These are phyloP conservation scores for Ilex asprella DNA, from an alignment of 257 asterid species.

Conservation along the genomic window DNA sequence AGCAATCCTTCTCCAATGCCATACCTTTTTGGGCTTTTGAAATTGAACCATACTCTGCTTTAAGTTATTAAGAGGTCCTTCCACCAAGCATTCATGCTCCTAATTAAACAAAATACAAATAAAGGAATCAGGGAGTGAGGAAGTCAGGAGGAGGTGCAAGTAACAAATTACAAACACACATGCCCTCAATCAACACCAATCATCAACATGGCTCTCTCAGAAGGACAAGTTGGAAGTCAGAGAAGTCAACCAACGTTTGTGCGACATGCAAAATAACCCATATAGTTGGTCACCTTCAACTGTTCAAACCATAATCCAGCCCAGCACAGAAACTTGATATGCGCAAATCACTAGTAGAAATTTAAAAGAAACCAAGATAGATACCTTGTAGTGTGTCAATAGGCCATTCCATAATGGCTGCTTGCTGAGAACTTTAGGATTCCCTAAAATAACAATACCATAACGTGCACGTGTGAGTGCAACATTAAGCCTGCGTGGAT, in stretches of 20 bases:
- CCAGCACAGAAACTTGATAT: neutral
- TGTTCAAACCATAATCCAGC: neutral
- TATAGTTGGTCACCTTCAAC: too few relatives aligned
- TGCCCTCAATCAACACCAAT: too few relatives aligned
- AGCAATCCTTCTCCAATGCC: neutral
- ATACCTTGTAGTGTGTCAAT: conserved; percentile 92
- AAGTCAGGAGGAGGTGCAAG: neutral
- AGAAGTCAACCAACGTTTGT: too few relatives aligned
- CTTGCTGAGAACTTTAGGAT: conserved; percentile 95
- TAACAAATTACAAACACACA: too few relatives aligned
- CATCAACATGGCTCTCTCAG: too few relatives aligned
- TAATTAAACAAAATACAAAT: conserved; percentile 14
- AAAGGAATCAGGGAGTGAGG: neutral
- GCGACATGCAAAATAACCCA: too few relatives aligned
- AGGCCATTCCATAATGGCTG: conserved; percentile 95
- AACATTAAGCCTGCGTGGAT: conserved; percentile 96
- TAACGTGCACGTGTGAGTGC: conserved; percentile 99
- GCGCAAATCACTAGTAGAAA: too few relatives aligned
- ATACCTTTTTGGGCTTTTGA: conserved; percentile 97
- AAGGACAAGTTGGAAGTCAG: too few relatives aligned
- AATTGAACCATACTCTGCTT: conserved; percentile 99
- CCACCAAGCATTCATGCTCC: conserved; percentile 99
- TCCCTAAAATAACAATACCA: conserved; percentile 94
- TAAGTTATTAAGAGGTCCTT: conserved; percentile 93
- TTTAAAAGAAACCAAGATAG: conserved; percentile 7